A percentile compares a stretch with the other conserved stretches of the same genome.
phyloP scores from a whole-genome alignment of 495 filamentous ascomycete species.

The Diplogelasinospora grovesii region DNA sequence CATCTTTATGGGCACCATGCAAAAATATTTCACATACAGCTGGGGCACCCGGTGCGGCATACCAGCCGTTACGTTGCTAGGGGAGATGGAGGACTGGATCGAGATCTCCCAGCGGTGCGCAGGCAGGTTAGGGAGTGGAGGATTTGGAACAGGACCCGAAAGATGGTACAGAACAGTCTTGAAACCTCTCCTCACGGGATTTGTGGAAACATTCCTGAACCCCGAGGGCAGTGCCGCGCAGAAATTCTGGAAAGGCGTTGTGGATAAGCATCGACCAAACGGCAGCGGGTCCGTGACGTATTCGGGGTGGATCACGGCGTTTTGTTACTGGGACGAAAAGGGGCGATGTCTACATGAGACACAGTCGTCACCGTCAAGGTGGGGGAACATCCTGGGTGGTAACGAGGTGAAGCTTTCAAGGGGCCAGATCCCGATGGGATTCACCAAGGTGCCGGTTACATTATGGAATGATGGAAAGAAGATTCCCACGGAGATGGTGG shows the following conservation, averaged over 20 bases:
- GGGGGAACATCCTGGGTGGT: conserved; percentile 1
- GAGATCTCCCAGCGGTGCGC: conserved; percentile 27
- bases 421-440: conserved; percentile 32
- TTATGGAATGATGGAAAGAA: conserved; percentile 21
- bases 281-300: conserved; percentile 31
- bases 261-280: conserved; percentile 24
- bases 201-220: conserved; percentile 28
- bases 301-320: conserved; percentile 38
- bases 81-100: conserved; percentile 32
- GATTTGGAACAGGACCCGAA: conserved; percentile 26
- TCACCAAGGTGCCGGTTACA: conserved; percentile 30
- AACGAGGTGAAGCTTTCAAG: conserved; percentile 17
- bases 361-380: background rate
- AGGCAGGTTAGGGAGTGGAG: conserved; percentile 14
- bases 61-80: conserved; percentile 37
- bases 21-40: conserved; percentile 39
- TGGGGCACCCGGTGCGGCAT: conserved; percentile 35
- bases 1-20: conserved; percentile 41
- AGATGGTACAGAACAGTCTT: conserved; percentile 24
- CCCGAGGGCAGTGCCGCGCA: conserved; percentile 17
- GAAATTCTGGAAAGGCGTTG: conserved; percentile 32
- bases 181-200: conserved; percentile 25
- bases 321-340: conserved; percentile 37
- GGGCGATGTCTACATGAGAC: conserved; percentile 27
- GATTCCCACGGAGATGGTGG: conserved; percentile 32